Conservation (phyloP, 306 rosid genomes). For the Prunus campanulata region DNA sequence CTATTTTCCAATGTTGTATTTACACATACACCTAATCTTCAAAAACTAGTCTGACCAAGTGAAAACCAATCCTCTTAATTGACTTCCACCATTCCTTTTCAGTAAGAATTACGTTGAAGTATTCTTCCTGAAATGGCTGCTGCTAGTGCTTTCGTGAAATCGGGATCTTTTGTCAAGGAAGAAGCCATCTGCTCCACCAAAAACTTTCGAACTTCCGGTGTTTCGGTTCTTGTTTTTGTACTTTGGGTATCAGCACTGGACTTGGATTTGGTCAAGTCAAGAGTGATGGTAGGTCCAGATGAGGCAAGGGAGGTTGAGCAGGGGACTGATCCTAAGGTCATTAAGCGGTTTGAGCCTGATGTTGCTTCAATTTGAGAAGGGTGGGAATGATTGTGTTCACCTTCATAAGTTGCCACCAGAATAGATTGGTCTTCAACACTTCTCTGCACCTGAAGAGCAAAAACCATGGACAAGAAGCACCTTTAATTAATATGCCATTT, state of each 20-base stretch:
- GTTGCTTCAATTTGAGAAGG: slow-evolving; percentile 57
- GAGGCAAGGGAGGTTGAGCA: slow-evolving; percentile 42
- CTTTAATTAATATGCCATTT: neutral
- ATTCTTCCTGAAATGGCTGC: slow-evolving; percentile 92
- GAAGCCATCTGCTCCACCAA: slow-evolving; percentile 95
- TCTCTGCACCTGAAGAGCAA: slow-evolving; percentile 80
- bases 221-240: slow-evolving; percentile 39
- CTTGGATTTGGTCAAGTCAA: slow-evolving; percentile 61
- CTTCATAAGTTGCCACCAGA: slow-evolving; percentile 93
- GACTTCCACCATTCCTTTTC: slow-evolving; percentile 21
- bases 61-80: slow-evolving; percentile 13
- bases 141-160: slow-evolving; percentile 84
- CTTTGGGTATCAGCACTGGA: slow-evolving; percentile 24
- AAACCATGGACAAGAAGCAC: slow-evolving; percentile 7
- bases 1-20: slow-evolving; percentile 46
- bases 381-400: slow-evolving; percentile 87
- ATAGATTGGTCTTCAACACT: slow-evolving; percentile 88
- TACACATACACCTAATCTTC: slow-evolving; percentile 50
- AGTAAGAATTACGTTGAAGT: slow-evolving; percentile 30
- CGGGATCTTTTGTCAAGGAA: slow-evolving; percentile 90
- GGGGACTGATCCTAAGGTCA: slow-evolving; percentile 41
- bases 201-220: slow-evolving; percentile 53
- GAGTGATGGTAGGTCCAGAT: slow-evolving; percentile 45
- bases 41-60: slow-evolving; percentile 9
- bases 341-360: slow-evolving; percentile 45